Evolutionary conservation across 139 green algal genomes (phyloP), one percentile per base, ranked within the genome.

Genomic region (Asterochloris erici): DNA sequence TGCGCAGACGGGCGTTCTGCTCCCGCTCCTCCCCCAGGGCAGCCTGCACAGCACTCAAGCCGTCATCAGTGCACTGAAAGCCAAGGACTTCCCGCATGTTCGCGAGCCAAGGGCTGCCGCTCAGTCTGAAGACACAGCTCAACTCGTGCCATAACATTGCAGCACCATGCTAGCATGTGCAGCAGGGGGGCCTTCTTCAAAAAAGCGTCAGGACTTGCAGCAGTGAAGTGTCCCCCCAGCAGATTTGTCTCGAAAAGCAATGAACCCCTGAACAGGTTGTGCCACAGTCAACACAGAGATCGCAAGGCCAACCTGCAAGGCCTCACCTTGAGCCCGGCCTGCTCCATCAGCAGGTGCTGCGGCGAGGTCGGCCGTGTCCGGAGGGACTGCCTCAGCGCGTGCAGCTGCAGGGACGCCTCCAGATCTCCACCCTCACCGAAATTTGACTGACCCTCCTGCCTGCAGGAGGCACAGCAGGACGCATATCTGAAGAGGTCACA

Each of bases 1-100:
- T 64, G 9, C 89, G 84, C 81, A 93, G 88, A 23, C 89, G 86
- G 47, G 75, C 54, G 75, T 93, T 94, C 79, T 90, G 84, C n/a
- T 47, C 68, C 73, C 91, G 76, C 19, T 88, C 83, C 17, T 88
- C 86, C 47, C 83, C 68, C 21, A 90, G 66, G 62, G 73, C 78
- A 61, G 78, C 83, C 27, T 86, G 29, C 68, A 81, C 47, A 13
- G 14, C 15, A 71, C 17, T 71, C 2, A 4, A 21, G 66, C 21
- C 10, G 66, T 26, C 66, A 9, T 71, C 66, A 71, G 21, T 21
- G 19, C 21, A 12, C 19, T 71, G 66, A 71, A 71, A 24, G 17
- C 66, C 21, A 71, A 71, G 38, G 38, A 54, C 38, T 54, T 54
- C 38, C 38, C 4, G 38, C 38, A 10, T 54, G 4, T n/a, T n/a